Evolutionary conservation across 345 rosid species (phyloP).

Genomic region (Raphanus sativus): DNA sequence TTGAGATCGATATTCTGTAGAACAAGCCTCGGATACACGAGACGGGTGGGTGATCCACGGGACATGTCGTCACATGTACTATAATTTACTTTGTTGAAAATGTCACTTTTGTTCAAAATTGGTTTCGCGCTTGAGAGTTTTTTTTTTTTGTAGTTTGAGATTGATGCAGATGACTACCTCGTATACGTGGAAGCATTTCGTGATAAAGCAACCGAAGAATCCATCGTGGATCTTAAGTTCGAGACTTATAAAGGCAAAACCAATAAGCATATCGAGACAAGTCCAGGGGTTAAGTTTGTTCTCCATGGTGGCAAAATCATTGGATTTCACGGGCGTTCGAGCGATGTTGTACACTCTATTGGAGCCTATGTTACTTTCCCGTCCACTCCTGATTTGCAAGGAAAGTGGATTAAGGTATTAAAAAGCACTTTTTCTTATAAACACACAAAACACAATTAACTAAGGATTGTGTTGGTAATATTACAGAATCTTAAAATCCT

Average conservation of each 20-base stretch:
- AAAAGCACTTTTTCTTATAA: not conserved
- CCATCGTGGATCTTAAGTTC: conserved; percentile 15
- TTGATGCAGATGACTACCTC: conserved; percentile 34
- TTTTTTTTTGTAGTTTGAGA: conserved; percentile 25
- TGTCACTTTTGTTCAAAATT: not conserved
- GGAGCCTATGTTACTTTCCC: conserved; percentile 25
- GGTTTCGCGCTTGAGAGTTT: not conserved
- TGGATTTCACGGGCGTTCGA: conserved; percentile 33
- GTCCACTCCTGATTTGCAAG: conserved; percentile 1
- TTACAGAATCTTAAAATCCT: not conserved
- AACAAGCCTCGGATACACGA: too few species aligned
- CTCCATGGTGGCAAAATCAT: conserved; percentile 31
- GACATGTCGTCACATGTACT: too few species aligned
- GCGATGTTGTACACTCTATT: conserved; percentile 16
- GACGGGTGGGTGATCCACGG: too few species aligned
- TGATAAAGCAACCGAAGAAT: not conserved
- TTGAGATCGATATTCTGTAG: too few species aligned
- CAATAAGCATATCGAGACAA: not conserved
- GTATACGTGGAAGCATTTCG: not conserved
- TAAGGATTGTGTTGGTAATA: not conserved
- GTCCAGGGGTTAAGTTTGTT: conserved; percentile 22
- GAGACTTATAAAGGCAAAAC: conserved; percentile 27
- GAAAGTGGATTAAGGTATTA: conserved; percentile 31
- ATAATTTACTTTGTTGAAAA: not conserved
- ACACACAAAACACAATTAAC: not conserved